Percentiles rank a stretch among this genome's conserved stretches.
Evolutionary conservation across 176 grass and related monocot species (phyloP).

Genomic region (Eragrostis curvula): DNA sequence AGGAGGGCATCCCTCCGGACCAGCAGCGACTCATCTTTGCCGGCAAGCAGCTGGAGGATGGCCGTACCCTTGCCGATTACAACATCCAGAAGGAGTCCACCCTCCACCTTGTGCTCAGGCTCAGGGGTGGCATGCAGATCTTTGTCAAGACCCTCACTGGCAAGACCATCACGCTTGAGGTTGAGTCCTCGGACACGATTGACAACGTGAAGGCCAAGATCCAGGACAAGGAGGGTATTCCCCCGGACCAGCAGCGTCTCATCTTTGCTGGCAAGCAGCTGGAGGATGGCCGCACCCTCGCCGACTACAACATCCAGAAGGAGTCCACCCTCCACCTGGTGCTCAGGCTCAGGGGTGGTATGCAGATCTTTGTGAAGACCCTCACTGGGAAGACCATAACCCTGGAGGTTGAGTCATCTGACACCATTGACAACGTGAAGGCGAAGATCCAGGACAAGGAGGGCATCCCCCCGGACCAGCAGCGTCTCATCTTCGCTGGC

Average conservation of each 20-base stretch:
- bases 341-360: slow-evolving; percentile 57
- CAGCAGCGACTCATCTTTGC: slow-evolving; percentile 72
- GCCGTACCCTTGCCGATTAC: slow-evolving; percentile 59
- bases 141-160: slow-evolving; percentile 81
- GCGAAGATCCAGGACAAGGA: slow-evolving; percentile 81
- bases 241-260: slow-evolving; percentile 70
- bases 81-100: slow-evolving; percentile 89
- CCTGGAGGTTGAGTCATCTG: slow-evolving; percentile 43
- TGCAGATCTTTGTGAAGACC: slow-evolving; percentile 82
- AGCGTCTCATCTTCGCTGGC: slow-evolving; percentile 67
- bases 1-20: slow-evolving; percentile 74
- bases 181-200: slow-evolving; percentile 59
- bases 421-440: slow-evolving; percentile 73
- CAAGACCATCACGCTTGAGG: slow-evolving; percentile 76
- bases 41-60: slow-evolving; percentile 69
- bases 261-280: slow-evolving; percentile 76
- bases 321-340: slow-evolving; percentile 72
- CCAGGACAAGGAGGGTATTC: slow-evolving; percentile 82
- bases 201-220: slow-evolving; percentile 86
- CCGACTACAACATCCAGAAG: slow-evolving; percentile 83
- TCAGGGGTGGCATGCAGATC: slow-evolving; percentile 68
- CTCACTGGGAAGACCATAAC: slow-evolving; percentile 81
- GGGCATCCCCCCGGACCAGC: slow-evolving; percentile 75
- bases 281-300: slow-evolving; percentile 60
- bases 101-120: slow-evolving; percentile 64